Conservation (phyloP, 371 early-diverging fungal species). For the Circinella umbellata region DNA sequence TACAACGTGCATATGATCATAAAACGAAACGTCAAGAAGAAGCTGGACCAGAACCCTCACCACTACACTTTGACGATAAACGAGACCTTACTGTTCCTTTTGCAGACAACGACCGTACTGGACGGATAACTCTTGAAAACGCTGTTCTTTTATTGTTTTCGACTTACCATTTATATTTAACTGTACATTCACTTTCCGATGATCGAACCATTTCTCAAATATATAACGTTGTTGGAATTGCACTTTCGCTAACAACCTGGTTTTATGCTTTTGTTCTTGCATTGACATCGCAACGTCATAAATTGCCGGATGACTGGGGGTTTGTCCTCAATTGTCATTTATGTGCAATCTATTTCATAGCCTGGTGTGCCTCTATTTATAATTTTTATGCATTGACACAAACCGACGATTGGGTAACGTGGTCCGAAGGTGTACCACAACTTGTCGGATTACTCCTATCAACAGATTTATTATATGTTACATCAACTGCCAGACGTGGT, state of each 20-base stretch:
- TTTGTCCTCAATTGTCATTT: conserved; percentile 48
- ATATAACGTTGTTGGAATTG: conserved; percentile 12
- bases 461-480: conserved; percentile 35
- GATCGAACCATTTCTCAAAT: conserved; percentile 3
- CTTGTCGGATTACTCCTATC: conserved; percentile 23
- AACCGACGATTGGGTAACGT: conserved; percentile 9
- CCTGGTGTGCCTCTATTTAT: conserved; percentile 18
- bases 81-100: conserved; percentile 30
- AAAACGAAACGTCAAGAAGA: conserved; percentile 12
- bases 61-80: conserved; percentile 14
- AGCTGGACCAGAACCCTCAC: conserved; percentile 10
- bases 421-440: conserved; percentile 20
- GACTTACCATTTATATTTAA: conserved; percentile 14
- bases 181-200: conserved; percentile 10
- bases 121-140: conserved; percentile 22
- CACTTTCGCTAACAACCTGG: conserved; percentile 30
- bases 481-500: conserved; percentile 35
- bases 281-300: conserved; percentile 26
- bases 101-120: conserved; percentile 21
- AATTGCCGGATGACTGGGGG: conserved; percentile 41
- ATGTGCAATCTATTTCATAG: conserved; percentile 27
- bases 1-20: conserved; percentile 21
- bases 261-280: conserved; percentile 30
- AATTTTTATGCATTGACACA: neutral
- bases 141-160: conserved; percentile 11